Conservation (phyloP, 2,329 filamentous ascomycete genomes). For the Penicillium sp. region DNA sequence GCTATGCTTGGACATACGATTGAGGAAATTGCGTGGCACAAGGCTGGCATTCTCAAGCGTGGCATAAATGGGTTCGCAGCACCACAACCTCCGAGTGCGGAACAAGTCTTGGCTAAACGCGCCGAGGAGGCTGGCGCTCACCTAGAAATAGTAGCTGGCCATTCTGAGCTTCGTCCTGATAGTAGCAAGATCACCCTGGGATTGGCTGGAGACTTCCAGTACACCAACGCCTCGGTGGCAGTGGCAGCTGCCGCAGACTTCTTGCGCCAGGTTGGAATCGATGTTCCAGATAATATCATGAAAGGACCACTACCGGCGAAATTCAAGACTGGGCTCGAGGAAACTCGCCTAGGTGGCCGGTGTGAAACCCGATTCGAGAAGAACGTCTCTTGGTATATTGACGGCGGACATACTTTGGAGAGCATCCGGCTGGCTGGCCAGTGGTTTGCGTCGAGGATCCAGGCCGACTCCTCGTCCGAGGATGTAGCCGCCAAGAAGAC, state of each 20-base stretch:
- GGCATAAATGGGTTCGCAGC: conserved; percentile 63
- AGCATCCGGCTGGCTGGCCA: conserved; percentile 71
- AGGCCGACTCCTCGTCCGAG: conserved; percentile 35
- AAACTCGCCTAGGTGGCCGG: conserved; percentile 69
- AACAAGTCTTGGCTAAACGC: conserved; percentile 56
- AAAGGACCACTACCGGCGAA: conserved; percentile 54
- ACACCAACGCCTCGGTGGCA: conserved; percentile 61
- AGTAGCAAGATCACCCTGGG: conserved; percentile 54
- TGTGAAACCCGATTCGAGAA: conserved; percentile 66
- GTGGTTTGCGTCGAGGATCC: conserved; percentile 67
- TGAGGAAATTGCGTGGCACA: conserved; percentile 86
- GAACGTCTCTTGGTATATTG: conserved; percentile 71
- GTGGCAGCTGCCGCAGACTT: conserved; percentile 49
- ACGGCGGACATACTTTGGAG: conserved; percentile 84
- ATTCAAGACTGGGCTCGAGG: conserved; percentile 64
- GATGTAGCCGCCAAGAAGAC: conserved; percentile 35
- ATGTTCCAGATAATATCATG: conserved; percentile 39
- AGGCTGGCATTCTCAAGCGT: conserved; percentile 78
- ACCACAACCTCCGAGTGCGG: conserved; percentile 54
- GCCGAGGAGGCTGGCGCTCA: conserved; percentile 51
- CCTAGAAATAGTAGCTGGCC: conserved; percentile 49
- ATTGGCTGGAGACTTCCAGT: conserved; percentile 61
- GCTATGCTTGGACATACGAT: conserved; percentile 75
- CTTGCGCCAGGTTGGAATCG: conserved; percentile 37
- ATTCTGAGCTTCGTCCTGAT: conserved; percentile 43